A percentile compares a stretch with the other conserved stretches of the same genome.
Conservation (phyloP, 2,329 filamentous ascomycete species). For the Clonostachys sp. region DNA sequence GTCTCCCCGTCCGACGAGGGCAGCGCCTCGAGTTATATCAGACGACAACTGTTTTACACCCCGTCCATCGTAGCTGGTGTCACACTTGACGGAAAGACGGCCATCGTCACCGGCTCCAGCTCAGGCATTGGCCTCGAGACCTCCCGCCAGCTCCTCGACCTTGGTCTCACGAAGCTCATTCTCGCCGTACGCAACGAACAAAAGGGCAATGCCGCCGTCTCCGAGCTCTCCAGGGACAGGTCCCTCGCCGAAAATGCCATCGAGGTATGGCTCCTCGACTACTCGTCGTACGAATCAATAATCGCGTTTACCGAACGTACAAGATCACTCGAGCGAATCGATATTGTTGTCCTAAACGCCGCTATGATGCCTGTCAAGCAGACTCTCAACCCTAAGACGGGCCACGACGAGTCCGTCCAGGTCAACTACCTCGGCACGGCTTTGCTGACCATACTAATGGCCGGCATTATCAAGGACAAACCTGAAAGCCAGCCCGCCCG, state of each 20-base stretch:
- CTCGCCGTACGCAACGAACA: slow-evolving; percentile 30
- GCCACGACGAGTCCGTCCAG: slow-evolving; percentile 22
- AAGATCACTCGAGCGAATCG: slow-evolving; percentile 8
- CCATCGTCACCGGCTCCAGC: slow-evolving; percentile 40
- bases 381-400: slow-evolving; percentile 11
- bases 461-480: slow-evolving; percentile 13
- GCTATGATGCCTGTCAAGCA: slow-evolving; percentile 11
- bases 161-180: slow-evolving; percentile 29
- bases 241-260: slow-evolving; percentile 16
- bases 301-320: slow-evolving; percentile 9
- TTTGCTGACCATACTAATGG: slow-evolving; percentile 16
- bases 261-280: slow-evolving; percentile 15
- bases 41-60: background rate
- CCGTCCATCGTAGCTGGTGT: slow-evolving; percentile 1
- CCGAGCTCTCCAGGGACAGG: slow-evolving; percentile 13
- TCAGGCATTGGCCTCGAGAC: slow-evolving; percentile 38
- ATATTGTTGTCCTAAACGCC: slow-evolving; percentile 25
- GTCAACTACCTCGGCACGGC: slow-evolving; percentile 23
- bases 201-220: slow-evolving; percentile 31
- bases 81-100: slow-evolving; percentile 23
- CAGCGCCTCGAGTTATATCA: background rate
- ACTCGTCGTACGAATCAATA: slow-evolving; percentile 15
- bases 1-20: background rate
- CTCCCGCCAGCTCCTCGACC: slow-evolving; percentile 28
- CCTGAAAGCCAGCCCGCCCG: slow-evolving; percentile 5